Conservation (phyloP, 2,329 filamentous ascomycete genomes). For the Trichophyton equinum region DNA sequence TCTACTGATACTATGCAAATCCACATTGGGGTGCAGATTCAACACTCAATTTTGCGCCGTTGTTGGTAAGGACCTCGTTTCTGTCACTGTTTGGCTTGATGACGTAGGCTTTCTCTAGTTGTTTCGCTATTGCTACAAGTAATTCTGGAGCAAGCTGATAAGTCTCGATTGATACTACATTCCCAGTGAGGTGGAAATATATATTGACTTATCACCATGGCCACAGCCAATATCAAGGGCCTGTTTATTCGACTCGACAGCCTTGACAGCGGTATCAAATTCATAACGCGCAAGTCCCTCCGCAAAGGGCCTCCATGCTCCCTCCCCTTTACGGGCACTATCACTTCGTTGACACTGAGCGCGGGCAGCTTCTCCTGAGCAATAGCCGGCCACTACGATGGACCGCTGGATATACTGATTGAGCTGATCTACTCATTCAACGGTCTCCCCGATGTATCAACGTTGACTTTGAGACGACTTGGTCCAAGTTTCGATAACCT, state of each 20-base stretch:
- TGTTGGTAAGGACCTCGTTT: neutral
- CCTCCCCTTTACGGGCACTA: neutral
- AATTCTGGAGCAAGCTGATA: neutral
- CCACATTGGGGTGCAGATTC: neutral
- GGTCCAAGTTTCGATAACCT: too few relatives aligned
- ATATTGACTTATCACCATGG: neutral
- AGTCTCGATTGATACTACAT: neutral
- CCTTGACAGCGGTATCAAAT: neutral
- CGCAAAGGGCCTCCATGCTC: neutral
- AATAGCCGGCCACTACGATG: neutral
- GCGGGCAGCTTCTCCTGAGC: neutral
- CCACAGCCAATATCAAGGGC: constrained; percentile 6
- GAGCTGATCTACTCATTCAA: neutral
- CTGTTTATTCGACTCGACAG: neutral
- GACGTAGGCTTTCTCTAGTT: neutral
- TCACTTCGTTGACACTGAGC: neutral
- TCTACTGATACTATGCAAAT: neutral
- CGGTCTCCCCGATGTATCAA: neutral
- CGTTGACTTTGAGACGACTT: neutral
- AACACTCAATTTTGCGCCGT: neutral
- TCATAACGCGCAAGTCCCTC: constrained; percentile 2
- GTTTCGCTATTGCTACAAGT: neutral
- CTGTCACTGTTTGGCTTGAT: neutral
- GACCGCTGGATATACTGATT: neutral
- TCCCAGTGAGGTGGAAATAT: neutral